These are phyloP conservation scores for Penicillium mononematosum DNA, from an alignment of 495 filamentous ascomycete species.

Conservation along the genomic window DNA sequence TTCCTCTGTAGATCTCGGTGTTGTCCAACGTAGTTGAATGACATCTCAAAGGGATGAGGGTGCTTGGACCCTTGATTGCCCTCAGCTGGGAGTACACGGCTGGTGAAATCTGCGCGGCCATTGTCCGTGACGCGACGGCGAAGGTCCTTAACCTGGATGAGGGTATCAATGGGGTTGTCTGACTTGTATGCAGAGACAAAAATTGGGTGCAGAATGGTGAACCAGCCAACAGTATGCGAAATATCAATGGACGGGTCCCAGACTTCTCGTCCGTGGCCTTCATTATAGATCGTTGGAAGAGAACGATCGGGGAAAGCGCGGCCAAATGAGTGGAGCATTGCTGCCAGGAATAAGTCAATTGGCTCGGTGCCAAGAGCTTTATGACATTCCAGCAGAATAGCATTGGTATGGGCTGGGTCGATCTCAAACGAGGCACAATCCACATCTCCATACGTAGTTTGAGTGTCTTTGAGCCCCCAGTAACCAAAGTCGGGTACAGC, in stretches of 20 bases:
- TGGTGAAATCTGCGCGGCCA: conserved; percentile 51
- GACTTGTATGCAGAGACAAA: conserved; percentile 25
- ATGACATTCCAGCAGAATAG: conserved; percentile 47
- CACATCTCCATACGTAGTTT: conserved; percentile 52
- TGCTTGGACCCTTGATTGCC: conserved; percentile 37
- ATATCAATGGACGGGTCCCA: conserved; percentile 54
- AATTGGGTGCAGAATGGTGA: conserved; percentile 57
- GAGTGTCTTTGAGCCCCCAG: conserved; percentile 50
- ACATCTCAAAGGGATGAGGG: conserved; percentile 65
- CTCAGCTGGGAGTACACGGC: conserved; percentile 47
- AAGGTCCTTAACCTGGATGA: conserved; percentile 48
- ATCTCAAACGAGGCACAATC: conserved; percentile 46
- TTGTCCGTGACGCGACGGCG: conserved; percentile 46
- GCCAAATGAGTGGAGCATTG: conserved; percentile 52
- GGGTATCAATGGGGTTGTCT: conserved; percentile 37
- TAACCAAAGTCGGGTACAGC: conserved; percentile 41
- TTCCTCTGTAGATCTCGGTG: conserved; percentile 61
- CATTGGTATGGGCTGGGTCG: conserved; percentile 39
- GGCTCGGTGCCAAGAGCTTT: conserved; percentile 50
- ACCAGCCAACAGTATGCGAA: conserved; percentile 62
- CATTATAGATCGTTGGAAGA: conserved; percentile 54
- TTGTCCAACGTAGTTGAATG: conserved; percentile 68
- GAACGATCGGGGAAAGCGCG: conserved; percentile 50
- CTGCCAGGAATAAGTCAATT: conserved; percentile 53
- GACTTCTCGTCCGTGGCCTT: conserved; percentile 57